Base-by-base conservation (phyloP, 495 filamentous ascomycete species). In the Margaritispora aquatica region DNA sequence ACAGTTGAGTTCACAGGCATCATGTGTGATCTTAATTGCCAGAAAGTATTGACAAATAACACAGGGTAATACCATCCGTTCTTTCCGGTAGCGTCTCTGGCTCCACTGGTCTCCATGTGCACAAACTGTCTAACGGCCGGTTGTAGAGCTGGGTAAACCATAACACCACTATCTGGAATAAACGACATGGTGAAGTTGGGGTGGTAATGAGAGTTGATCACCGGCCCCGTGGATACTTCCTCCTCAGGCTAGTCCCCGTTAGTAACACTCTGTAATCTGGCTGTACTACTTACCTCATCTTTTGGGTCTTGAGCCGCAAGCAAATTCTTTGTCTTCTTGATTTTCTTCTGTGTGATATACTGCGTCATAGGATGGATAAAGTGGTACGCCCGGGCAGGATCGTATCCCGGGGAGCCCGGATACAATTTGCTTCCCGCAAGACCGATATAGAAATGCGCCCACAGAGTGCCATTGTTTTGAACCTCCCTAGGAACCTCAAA, bases 1-100 rank as follows among this genome's bases (percentile, higher is more conserved):
- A 97, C 89, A 0, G 94, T 97, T n/a, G 85, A 85, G 73, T 98
- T 98, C 19, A 98, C 74, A 60, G 94, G 80, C 26, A 78, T 88
- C 94, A 97, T 97, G 60, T 97, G 92, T 58, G 80, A 82, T 68
- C 81, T 88, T 63, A 98, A 78, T 72, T 97, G 90, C 94, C 94
- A 98, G 75, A 98, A 98, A 4, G 91, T 94, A 72, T 97, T 98
- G 71, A 92, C 71, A 68, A 86, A 98, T 26, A 96, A 71, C 55
- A 96, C 85, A 3, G 94, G 94, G 69, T 94, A 98, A 73, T 97
- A 98, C 94, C 94, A 98, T 46, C 88, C 88, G 74, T 97, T 92
- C 70, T 91, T 82, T 7, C 94, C 94, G 4, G 83, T 83, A 4
- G 74, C 78, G 72, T 98, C 94, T 29, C 94, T 75, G 59, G 80